phyloP scores from a whole-genome alignment of 1,139 yeast species.

The Sugiyamaella sp. region DNA sequence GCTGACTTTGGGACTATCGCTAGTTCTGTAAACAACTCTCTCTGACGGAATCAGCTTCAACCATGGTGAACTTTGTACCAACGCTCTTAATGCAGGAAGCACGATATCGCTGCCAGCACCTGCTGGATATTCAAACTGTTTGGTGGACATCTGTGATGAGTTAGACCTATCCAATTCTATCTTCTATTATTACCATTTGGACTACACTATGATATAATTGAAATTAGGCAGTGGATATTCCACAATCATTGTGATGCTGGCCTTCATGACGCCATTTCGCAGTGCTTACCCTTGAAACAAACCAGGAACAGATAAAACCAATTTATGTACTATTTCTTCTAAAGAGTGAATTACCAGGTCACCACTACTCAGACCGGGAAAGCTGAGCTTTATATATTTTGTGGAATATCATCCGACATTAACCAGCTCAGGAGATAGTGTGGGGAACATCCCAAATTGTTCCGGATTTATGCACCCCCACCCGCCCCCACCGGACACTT shows the following conservation, averaged over 20 bases:
- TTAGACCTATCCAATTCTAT: too few species aligned
- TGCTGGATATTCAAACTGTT: slow-evolving; percentile 42
- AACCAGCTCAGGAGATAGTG: neutral
- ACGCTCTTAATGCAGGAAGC: slow-evolving; percentile 63
- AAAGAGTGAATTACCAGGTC: too few species aligned
- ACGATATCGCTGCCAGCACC: slow-evolving; percentile 55
- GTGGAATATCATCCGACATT: neutral
- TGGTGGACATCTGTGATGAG: slow-evolving; percentile 24
- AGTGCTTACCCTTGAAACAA: too few species aligned
- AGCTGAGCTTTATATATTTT: neutral
- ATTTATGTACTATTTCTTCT: too few species aligned
- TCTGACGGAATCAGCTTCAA: slow-evolving; percentile 65
- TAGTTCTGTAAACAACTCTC: slow-evolving; percentile 58
- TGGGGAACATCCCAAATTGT: slow-evolving; percentile 2
- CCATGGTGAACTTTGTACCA: slow-evolving; percentile 69
- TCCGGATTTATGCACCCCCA: neutral
- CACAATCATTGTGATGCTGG: too few species aligned
- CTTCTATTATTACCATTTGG: too few species aligned
- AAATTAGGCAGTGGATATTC: too few species aligned
- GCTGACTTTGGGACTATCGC: slow-evolving; percentile 47
- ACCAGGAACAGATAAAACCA: too few species aligned
- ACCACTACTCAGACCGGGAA: neutral
- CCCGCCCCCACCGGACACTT: neutral
- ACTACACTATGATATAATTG: too few species aligned
- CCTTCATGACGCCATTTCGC: too few species aligned